phyloP scores from a whole-genome alignment of 768 basidiomycete genomes.

The Lactarius sanguifluus region DNA sequence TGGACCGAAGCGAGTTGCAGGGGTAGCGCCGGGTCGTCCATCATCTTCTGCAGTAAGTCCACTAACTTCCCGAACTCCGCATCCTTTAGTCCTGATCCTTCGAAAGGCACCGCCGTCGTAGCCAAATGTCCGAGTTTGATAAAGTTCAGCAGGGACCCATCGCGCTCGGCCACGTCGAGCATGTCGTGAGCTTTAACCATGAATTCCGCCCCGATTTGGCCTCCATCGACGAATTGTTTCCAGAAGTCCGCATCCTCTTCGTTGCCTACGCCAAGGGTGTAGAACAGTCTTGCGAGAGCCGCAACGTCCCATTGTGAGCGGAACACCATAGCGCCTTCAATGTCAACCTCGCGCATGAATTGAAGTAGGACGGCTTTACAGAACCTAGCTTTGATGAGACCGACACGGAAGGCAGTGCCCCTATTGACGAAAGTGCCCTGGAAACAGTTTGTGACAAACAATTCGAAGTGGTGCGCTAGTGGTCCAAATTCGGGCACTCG shows the following conservation, averaged over 20 bases:
- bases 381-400: slow-evolving; percentile 3
- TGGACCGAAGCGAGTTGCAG: not conserved
- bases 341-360: not conserved
- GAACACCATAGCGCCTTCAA: not conserved
- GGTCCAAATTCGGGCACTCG: slow-evolving; percentile 14
- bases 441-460: slow-evolving; percentile 4
- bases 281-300: slow-evolving; percentile 13
- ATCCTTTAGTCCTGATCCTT: not conserved
- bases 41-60: slow-evolving; percentile 6
- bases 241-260: not conserved
- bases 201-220: slow-evolving; percentile 7
- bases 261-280: not conserved
- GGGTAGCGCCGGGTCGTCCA: not conserved
- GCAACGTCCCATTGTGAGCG: slow-evolving; percentile 17
- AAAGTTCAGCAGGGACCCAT: slow-evolving; percentile 20
- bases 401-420: slow-evolving; percentile 3
- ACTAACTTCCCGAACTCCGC: slow-evolving; percentile 7
- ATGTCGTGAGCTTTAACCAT: slow-evolving; percentile 1
- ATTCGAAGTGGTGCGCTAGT: slow-evolving; percentile 10
- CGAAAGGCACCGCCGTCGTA: not conserved
- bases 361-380: slow-evolving; percentile 10
- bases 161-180: not conserved
- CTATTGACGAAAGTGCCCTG: slow-evolving; percentile 8
- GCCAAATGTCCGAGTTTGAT: slow-evolving; percentile 12
- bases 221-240: slow-evolving; percentile 6